Evolutionary conservation across 2,329 filamentous ascomycete genomes (phyloP).

Genomic region (Rhynchosporium graminicola): DNA sequence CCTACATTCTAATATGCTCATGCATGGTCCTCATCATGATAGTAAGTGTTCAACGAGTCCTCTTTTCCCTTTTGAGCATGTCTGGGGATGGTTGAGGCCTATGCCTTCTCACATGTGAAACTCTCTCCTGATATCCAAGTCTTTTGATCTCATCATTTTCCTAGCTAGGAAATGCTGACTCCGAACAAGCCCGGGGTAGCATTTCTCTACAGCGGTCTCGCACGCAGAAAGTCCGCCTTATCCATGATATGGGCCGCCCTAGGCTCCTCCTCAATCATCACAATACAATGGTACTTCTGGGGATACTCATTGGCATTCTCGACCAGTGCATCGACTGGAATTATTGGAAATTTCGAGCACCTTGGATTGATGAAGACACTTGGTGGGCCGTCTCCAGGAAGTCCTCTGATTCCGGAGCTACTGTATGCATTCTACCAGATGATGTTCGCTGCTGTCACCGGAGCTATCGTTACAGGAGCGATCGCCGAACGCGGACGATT

Average conservation of each 20-base stretch:
- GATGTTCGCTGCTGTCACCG: constrained; percentile 94
- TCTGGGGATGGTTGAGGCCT: no score
- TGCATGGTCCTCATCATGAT: constrained; percentile 97
- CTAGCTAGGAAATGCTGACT: no score
- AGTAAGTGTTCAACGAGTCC: no score
- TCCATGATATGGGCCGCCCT: constrained; percentile 97
- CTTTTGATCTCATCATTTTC: no score
- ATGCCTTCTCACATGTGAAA: no score
- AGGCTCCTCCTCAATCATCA: constrained; percentile 85
- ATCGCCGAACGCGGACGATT: constrained; percentile 92
- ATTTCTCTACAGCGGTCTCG: constrained; percentile 96
- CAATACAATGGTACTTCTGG: constrained; percentile 99
- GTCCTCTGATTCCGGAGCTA: constrained; percentile 81
- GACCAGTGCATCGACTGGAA: constrained; percentile 75
- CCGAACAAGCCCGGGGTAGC: constrained; percentile 51
- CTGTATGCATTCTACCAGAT: constrained; percentile 97
- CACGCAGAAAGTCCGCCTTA: constrained; percentile 91
- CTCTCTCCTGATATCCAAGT: no score
- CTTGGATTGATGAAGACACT: constrained; percentile 87
- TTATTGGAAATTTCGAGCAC: constrained; percentile 85
- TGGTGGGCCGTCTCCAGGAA: constrained; percentile 81
- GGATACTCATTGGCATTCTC: constrained; percentile 95
- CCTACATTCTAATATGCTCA: constrained; percentile 85
- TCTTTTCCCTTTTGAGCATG: no score
- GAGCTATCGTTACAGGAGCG: constrained; percentile 84